Evolutionary conservation across 1,284 basidiomycete species (phyloP).

Genomic region (Pisolithus thermaeus): DNA sequence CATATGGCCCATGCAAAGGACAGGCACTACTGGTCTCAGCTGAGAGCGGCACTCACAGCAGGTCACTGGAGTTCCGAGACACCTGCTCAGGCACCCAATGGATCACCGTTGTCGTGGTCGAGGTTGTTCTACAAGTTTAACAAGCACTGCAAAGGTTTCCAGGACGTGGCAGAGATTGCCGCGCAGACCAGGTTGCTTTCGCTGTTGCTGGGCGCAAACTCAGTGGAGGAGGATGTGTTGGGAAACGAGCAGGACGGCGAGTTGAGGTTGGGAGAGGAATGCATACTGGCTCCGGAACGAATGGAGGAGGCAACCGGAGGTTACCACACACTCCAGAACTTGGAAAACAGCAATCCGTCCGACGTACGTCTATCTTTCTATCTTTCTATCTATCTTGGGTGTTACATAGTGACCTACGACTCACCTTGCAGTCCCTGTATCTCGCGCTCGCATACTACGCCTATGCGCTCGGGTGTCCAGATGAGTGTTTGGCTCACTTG

Average conservation of each 20-base stretch:
- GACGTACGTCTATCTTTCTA: constrained; percentile 42
- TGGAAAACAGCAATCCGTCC: constrained; percentile 41
- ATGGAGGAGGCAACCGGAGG: constrained; percentile 46
- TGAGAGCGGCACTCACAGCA: constrained; percentile 58
- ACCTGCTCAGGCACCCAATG: constrained; percentile 63
- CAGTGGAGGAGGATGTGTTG: constrained; percentile 35
- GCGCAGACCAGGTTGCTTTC: constrained; percentile 62
- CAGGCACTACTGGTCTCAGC: constrained; percentile 68
- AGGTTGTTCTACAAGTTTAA: constrained; percentile 85
- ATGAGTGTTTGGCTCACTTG: constrained; percentile 58
- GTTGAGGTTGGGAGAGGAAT: constrained; percentile 49
- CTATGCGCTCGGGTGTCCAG: constrained; percentile 64
- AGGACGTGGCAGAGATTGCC: constrained; percentile 61
- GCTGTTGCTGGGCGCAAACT: constrained; percentile 46
- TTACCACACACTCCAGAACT: constrained; percentile 46
- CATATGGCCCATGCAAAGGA: constrained; percentile 50
- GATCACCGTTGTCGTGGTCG: constrained; percentile 60
- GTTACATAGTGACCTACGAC: constrained; percentile 3
- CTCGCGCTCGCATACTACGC: constrained; percentile 71
- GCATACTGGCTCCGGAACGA: constrained; percentile 47
- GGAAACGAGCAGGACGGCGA: constrained; percentile 31
- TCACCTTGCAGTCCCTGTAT: constrained; percentile 43
- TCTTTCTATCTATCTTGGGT: constrained; percentile 4
- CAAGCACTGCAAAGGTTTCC: constrained; percentile 68
- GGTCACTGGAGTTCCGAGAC: constrained; percentile 58